A percentile compares a stretch with the other conserved stretches of the same genome.
Conservation (phyloP, 805 yeast genomes). For the Peterozyma xylosa region DNA sequence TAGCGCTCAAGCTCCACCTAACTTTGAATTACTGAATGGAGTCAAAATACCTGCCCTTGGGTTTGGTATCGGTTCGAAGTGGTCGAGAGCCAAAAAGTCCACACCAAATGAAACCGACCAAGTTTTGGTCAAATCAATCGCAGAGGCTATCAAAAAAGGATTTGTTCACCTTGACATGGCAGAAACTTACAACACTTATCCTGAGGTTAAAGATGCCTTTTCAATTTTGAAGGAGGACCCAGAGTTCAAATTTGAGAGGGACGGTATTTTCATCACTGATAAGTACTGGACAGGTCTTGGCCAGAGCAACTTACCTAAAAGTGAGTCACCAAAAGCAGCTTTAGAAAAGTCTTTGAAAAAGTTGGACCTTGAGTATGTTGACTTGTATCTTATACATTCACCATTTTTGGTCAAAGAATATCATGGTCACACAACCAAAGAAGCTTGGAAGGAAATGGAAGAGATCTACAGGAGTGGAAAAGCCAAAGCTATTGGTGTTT, state of each 20-base stretch:
- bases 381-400: conserved; percentile 63
- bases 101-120: conserved; percentile 8
- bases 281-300: conserved; percentile 33
- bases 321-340: conserved; percentile 30
- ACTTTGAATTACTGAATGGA: conserved; percentile 48
- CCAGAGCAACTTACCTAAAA: conserved; percentile 1
- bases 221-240: conserved; percentile 5
- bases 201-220: conserved; percentile 10
- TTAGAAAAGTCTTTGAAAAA: conserved; percentile 41
- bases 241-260: conserved; percentile 17
- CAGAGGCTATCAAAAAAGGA: conserved; percentile 22
- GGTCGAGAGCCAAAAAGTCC: conserved; percentile 30
- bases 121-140: conserved; percentile 1
- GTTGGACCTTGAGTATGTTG: conserved; percentile 54
- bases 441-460: conserved; percentile 63
- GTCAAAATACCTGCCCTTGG: conserved; percentile 57
- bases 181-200: conserved; percentile 45
- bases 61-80: conserved; percentile 59
- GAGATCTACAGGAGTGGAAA: conserved; percentile 44
- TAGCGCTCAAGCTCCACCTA: not conserved
- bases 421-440: conserved; percentile 54
- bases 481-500: conserved; percentile 68
- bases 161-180: conserved; percentile 54
- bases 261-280: conserved; percentile 41
- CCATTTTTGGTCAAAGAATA: conserved; percentile 39